These are phyloP conservation scores for Eucalyptus curtisii DNA, from an alignment of 345 rosid species.

Conservation along the genomic window DNA sequence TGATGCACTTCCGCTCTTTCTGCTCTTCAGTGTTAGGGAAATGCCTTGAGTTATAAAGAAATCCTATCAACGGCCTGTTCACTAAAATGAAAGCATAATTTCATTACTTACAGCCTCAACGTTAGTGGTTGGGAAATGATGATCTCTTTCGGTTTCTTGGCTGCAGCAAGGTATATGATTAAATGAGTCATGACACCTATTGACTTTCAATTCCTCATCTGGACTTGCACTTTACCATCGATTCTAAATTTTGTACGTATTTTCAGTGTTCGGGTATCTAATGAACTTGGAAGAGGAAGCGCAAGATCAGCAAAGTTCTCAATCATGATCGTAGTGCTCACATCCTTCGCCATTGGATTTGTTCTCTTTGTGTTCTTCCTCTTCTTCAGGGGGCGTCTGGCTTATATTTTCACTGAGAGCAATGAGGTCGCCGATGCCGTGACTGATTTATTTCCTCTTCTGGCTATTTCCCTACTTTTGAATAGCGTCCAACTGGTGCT, in stretches of 20 bases:
- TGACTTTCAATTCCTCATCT: not conserved
- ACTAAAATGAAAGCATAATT: not conserved
- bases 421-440: slow-evolving; percentile 42
- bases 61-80: not conserved
- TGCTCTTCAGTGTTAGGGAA: not conserved
- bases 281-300: slow-evolving; percentile 69
- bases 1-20: not conserved
- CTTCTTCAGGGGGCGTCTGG: slow-evolving; percentile 31
- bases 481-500: slow-evolving; percentile 85
- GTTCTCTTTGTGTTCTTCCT: slow-evolving; percentile 32
- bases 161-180: slow-evolving; percentile 48
- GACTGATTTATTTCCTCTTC: slow-evolving; percentile 48
- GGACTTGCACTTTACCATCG: not conserved
- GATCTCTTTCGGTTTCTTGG: slow-evolving; percentile 68
- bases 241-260: not conserved
- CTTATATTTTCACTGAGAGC: slow-evolving; percentile 50
- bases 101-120: slow-evolving; percentile 30
- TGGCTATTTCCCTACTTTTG: slow-evolving; percentile 58
- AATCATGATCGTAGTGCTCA: slow-evolving; percentile 17
- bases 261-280: slow-evolving; percentile 67
- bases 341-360: slow-evolving; percentile 39
- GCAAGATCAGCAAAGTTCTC: slow-evolving; percentile 36
- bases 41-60: not conserved
- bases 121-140: slow-evolving; percentile 76
- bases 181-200: not conserved